Percentiles rank a stretch among this genome's conserved stretches.
Conservation (phyloP, 805 yeast genomes). For the Candida tibetensis region DNA sequence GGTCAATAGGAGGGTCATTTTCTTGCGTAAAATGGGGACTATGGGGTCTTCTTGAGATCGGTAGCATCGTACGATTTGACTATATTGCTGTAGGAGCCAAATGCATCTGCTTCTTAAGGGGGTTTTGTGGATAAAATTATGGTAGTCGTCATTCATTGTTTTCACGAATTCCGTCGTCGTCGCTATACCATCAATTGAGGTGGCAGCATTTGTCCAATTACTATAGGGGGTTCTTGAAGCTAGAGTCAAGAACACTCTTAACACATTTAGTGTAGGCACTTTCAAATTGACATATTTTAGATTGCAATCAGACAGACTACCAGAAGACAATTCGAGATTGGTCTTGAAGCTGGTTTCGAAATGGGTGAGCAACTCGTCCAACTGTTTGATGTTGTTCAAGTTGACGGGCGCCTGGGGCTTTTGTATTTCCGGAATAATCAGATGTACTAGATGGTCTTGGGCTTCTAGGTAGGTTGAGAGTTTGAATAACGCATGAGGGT, state of each 20-base stretch:
- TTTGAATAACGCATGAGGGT: slow-evolving; percentile 6
- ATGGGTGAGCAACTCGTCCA: slow-evolving; percentile 27
- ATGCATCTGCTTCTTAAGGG: slow-evolving; percentile 20
- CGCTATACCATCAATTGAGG: slow-evolving; percentile 18
- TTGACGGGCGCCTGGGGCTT: slow-evolving; percentile 13
- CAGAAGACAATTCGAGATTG: background rate
- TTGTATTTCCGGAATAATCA: slow-evolving; percentile 20
- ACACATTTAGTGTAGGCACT: slow-evolving; percentile 25
- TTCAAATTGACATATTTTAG: slow-evolving; percentile 5
- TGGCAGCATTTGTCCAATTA: slow-evolving; percentile 23
- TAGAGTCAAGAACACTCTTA: slow-evolving; percentile 32
- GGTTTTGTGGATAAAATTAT: slow-evolving; percentile 15
- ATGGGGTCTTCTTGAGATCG: slow-evolving; percentile 1
- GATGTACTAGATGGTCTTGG: slow-evolving; percentile 20
- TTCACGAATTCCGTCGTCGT: slow-evolving; percentile 20
- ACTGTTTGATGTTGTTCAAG: slow-evolving; percentile 25
- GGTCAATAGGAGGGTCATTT: slow-evolving; percentile 6
- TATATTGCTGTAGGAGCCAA: slow-evolving; percentile 13
- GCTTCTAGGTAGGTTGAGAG: slow-evolving; percentile 11
- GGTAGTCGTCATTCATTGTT: slow-evolving; percentile 19
- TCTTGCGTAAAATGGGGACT: slow-evolving; percentile 4
- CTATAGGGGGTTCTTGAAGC: slow-evolving; percentile 25
- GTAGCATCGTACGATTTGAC: slow-evolving; percentile 2
- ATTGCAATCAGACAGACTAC: background rate
- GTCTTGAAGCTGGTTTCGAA: slow-evolving; percentile 19